Percentiles rank a stretch among this genome's conserved stretches.
Conservation (phyloP, 257 asterid species). For the Echites panduratus region DNA sequence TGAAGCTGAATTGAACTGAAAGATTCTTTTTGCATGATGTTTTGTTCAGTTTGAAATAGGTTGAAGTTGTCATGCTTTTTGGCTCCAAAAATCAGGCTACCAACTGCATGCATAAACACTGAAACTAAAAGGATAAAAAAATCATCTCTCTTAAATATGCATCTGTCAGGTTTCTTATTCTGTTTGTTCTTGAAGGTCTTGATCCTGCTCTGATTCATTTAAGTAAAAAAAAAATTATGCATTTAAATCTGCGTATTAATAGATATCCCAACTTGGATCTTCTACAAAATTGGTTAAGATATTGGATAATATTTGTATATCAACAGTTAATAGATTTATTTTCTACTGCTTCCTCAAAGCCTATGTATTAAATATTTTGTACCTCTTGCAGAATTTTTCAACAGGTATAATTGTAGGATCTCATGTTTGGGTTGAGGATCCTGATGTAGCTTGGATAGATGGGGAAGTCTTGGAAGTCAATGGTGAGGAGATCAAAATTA, state of each 20-base stretch:
- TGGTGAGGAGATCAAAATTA: slow-evolving; percentile 56
- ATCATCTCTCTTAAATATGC: not conserved
- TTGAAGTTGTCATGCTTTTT: not conserved
- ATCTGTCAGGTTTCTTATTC: not conserved
- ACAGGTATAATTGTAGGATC: slow-evolving; percentile 72
- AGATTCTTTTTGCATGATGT: not conserved
- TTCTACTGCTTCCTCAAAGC: not conserved
- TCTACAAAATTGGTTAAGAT: not conserved
- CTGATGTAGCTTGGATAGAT: slow-evolving; percentile 87
- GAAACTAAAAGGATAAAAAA: not conserved
- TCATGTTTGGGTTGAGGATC: slow-evolving; percentile 91
- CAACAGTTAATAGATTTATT: not conserved
- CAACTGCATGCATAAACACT: not conserved
- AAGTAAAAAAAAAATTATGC: not conserved
- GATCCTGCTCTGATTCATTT: not conserved
- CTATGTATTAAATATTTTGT: slow-evolving; percentile 9
- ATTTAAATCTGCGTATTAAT: not conserved
- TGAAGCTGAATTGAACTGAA: not conserved
- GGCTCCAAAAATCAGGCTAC: not conserved
- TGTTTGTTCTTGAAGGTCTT: not conserved
- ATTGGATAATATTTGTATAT: not conserved
- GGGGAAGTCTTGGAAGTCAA: slow-evolving; percentile 64
- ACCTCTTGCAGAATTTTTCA: slow-evolving; percentile 50
- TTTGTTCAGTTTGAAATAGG: not conserved
- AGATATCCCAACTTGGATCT: not conserved